Conservation (phyloP, 805 yeast species). For the Kodamaea kakaduensis region DNA sequence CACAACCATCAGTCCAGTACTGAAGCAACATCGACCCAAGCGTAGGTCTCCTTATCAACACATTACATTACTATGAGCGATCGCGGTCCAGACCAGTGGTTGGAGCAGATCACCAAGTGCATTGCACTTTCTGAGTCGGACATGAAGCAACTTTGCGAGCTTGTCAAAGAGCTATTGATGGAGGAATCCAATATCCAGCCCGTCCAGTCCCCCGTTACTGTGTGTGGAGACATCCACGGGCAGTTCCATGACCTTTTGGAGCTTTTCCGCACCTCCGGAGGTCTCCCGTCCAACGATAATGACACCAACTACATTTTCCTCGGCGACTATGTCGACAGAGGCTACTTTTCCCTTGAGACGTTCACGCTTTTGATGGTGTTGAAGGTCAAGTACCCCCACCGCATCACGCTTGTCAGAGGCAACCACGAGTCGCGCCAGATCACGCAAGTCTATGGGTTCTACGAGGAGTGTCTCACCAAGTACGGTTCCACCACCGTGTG, state of each 20-base stretch:
- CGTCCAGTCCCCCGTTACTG: slow-evolving; percentile 88
- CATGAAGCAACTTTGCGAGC: slow-evolving; percentile 94
- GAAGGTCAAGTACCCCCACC: slow-evolving; percentile 80
- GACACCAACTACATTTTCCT: slow-evolving; percentile 70
- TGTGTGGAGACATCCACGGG: slow-evolving; percentile 97
- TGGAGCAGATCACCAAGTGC: slow-evolving; percentile 89
- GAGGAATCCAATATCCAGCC: slow-evolving; percentile 95
- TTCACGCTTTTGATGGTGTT: slow-evolving; percentile 91
- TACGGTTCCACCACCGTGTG: slow-evolving; percentile 94
- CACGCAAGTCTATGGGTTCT: slow-evolving; percentile 98
- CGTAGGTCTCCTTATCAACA: background rate
- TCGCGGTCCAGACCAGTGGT: slow-evolving; percentile 94
- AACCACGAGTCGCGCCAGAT: slow-evolving; percentile 96
- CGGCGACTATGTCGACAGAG: slow-evolving; percentile 97
- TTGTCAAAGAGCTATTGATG: slow-evolving; percentile 91
- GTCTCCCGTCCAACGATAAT: slow-evolving; percentile 73
- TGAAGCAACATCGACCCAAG: background rate
- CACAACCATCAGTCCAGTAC: background rate
- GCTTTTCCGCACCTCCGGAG: slow-evolving; percentile 86
- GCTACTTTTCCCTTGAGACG: slow-evolving; percentile 92
- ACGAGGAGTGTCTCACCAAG: slow-evolving; percentile 90
- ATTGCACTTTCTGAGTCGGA: slow-evolving; percentile 84
- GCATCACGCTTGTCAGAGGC: slow-evolving; percentile 92
- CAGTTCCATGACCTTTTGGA: slow-evolving; percentile 94
- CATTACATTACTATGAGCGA: slow-evolving; percentile 48